Evolutionary conservation across 2,329 filamentous ascomycete genomes (phyloP).

Genomic region (Phaeomoniella chlamydospora): DNA sequence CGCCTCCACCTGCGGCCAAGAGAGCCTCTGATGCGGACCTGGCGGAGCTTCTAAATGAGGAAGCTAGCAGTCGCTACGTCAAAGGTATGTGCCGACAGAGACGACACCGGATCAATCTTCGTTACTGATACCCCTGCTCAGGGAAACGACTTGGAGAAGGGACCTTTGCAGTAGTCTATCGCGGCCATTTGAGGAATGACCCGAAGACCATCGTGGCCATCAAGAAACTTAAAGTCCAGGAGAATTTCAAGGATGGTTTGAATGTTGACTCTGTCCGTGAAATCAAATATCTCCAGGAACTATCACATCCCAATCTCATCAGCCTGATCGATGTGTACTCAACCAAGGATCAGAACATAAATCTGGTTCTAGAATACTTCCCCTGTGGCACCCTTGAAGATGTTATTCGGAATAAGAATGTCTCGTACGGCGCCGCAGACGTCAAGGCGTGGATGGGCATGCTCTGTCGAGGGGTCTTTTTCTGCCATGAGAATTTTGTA

Average conservation of each 20-base stretch:
- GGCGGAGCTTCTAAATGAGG: conserved; percentile 67
- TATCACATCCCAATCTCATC: conserved; percentile 92
- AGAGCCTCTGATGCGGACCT: conserved; percentile 21
- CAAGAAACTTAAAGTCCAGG: conserved; percentile 35
- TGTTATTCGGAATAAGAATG: conserved; percentile 73
- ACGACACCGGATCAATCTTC: background rate
- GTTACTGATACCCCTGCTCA: conserved; percentile 16
- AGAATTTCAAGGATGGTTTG: conserved; percentile 66
- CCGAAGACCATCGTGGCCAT: conserved; percentile 62
- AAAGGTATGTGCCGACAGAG: conserved; percentile 43
- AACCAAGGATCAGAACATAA: conserved; percentile 91
- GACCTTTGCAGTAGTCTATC: conserved; percentile 92
- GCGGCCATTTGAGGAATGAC: conserved; percentile 62
- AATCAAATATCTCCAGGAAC: conserved; percentile 87
- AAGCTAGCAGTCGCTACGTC: conserved; percentile 76
- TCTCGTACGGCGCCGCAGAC: conserved; percentile 75
- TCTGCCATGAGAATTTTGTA: conserved; percentile 89
- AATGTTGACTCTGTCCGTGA: conserved; percentile 90
- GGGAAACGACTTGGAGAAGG: conserved; percentile 88
- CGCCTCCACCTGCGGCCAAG: conserved; percentile 8
- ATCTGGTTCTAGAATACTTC: conserved; percentile 85
- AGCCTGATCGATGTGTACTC: conserved; percentile 84
- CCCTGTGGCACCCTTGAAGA: conserved; percentile 90
- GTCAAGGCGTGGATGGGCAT: conserved; percentile 99
- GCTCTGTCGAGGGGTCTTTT: conserved; percentile 85